A percentile compares a stretch with the other conserved stretches of the same genome.
Conservation (phyloP, 1,139 yeast species). For the Yarrowia galli region DNA sequence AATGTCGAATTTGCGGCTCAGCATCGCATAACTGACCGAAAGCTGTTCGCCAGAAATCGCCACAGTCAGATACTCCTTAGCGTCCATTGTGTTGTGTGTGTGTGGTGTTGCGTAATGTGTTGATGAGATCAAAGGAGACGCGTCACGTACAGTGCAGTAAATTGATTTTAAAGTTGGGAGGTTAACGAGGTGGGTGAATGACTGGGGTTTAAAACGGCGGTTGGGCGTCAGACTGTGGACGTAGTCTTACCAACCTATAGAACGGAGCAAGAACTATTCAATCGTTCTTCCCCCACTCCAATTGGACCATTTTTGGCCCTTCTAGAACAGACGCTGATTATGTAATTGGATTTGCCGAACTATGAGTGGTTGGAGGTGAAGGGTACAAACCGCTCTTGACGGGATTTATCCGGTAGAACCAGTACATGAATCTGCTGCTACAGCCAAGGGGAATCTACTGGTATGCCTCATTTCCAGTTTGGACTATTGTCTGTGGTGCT, state of each 20-base stretch:
- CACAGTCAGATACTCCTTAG: conserved; percentile 30
- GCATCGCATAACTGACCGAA: conserved; percentile 10
- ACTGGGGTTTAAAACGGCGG: too few relatives aligned
- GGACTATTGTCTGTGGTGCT: too few relatives aligned
- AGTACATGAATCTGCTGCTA: too few relatives aligned
- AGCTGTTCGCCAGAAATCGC: conserved; percentile 28
- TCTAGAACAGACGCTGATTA: neutral
- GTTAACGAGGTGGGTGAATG: neutral
- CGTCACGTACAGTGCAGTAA: conserved; percentile 19
- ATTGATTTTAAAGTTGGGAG: conserved; percentile 15
- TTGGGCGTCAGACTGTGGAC: too few relatives aligned
- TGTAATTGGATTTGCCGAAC: neutral
- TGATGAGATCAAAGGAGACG: conserved; percentile 2
- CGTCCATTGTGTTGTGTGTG: conserved; percentile 4
- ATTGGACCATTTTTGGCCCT: neutral
- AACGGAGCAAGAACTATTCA: neutral
- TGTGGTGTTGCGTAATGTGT: neutral
- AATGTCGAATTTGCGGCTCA: conserved; percentile 10
- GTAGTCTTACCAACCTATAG: too few relatives aligned
- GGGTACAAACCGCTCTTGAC: too few relatives aligned
- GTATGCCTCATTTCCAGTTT: too few relatives aligned
- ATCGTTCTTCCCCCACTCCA: too few relatives aligned
- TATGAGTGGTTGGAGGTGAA: neutral
- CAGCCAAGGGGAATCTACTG: neutral
- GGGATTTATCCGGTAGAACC: too few relatives aligned